A percentile compares a stretch with the other conserved stretches of the same genome.
Conservation (phyloP, 345 rosid genomes). For the Syzygium jambos region DNA sequence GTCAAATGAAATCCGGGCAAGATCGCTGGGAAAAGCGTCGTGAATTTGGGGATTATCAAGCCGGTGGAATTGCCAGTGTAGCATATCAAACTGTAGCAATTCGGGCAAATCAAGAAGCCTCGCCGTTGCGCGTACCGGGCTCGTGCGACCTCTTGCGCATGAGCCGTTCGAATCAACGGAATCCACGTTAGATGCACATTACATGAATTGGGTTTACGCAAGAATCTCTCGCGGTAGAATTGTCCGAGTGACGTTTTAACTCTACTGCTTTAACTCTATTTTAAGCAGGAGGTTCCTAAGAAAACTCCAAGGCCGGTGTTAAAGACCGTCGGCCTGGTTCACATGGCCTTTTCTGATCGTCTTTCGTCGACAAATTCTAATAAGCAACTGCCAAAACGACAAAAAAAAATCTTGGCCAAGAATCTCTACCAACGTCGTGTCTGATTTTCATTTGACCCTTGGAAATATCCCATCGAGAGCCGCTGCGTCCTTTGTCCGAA, state of each 20-base stretch:
- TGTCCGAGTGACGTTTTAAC: background rate
- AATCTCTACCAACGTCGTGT: background rate
- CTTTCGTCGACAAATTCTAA: background rate
- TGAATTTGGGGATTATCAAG: too few species aligned
- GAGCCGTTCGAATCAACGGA: background rate
- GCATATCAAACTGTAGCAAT: background rate
- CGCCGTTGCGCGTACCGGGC: background rate
- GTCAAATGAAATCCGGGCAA: too few species aligned
- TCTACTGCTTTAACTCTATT: background rate
- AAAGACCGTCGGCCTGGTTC: background rate
- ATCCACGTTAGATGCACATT: background rate
- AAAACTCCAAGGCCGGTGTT: background rate
- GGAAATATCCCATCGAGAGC: background rate
- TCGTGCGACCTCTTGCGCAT: background rate
- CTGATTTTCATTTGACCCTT: background rate
- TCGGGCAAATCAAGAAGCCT: background rate
- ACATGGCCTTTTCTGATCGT: background rate
- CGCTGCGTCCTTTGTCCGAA: background rate
- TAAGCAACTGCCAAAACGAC: background rate
- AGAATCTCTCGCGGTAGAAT: background rate
- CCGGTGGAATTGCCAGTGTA: too few species aligned
- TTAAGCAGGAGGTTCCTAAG: background rate
- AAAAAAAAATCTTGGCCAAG: background rate
- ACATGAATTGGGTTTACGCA: background rate
- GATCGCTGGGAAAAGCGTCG: too few species aligned